These are phyloP conservation scores for Wickerhamiella allomyrinae DNA, from an alignment of 805 yeast species.

Conservation along the genomic window DNA sequence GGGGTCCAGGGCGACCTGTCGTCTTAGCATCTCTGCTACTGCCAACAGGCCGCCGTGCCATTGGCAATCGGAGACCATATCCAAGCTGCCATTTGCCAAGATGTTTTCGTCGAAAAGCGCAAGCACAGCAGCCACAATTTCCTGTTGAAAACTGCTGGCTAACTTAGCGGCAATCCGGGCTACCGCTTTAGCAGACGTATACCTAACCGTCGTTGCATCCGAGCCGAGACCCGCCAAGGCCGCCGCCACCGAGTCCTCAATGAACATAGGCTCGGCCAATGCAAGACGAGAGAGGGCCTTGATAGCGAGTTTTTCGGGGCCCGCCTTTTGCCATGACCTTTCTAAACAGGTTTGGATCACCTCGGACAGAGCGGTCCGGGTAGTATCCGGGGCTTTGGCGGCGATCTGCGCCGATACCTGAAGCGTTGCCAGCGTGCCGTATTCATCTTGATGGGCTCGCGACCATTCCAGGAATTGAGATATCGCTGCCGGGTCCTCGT, in stretches of 20 bases:
- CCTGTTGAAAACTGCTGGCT: constrained; percentile 20
- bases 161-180: constrained; percentile 31
- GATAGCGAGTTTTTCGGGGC: neutral
- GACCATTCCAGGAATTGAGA: neutral
- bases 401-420: constrained; percentile 3
- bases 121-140: constrained; percentile 23
- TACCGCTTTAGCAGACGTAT: constrained; percentile 48
- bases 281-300: neutral
- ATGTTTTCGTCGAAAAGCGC: constrained; percentile 15
- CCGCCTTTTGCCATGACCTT: neutral
- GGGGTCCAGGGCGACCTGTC: constrained; percentile 9
- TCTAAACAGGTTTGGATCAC: neutral
- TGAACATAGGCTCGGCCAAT: neutral
- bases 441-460: neutral
- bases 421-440: neutral
- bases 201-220: constrained; percentile 9
- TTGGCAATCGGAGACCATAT: constrained; percentile 28
- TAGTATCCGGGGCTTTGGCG: neutral
- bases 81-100: constrained; percentile 13
- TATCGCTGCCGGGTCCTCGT: neutral
- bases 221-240: constrained; percentile 3
- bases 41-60: constrained; percentile 48
- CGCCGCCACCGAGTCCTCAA: constrained; percentile 2
- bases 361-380: neutral
- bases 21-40: constrained; percentile 35